Evolutionary conservation across 140 eudicot genomes (phyloP).

Genomic region (Flaveria floridana): DNA sequence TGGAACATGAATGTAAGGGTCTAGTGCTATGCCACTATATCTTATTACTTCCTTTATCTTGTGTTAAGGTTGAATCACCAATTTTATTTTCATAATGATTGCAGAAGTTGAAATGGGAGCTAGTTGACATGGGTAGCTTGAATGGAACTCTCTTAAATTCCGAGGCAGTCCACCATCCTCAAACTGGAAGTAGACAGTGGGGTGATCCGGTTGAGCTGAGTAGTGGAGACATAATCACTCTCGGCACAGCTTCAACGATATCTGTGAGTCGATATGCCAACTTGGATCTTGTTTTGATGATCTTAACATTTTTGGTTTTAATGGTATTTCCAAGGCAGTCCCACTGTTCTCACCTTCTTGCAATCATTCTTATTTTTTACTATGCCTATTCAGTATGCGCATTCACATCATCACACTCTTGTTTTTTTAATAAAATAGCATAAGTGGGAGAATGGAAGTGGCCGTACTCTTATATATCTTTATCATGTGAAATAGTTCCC

Average conservation of each 20-base stretch:
- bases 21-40: not conserved
- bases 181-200: constrained; percentile 79
- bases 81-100: constrained; percentile 22
- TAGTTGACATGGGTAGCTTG: constrained; percentile 95
- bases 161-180: constrained; percentile 55
- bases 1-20: constrained; percentile 72
- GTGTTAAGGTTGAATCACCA: constrained; percentile 18
- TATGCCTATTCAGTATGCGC: constrained; percentile 17
- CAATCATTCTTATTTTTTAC: not conserved
- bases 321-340: not conserved
- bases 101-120: constrained; percentile 94
- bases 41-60: not conserved
- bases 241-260: constrained; percentile 85
- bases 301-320: constrained; percentile 1
- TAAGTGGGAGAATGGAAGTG: constrained; percentile 16
- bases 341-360: not conserved
- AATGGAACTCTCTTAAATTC: constrained; percentile 87
- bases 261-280: constrained; percentile 44
- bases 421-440: not conserved
- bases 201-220: constrained; percentile 81
- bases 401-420: not conserved
- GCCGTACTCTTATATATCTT: not conserved
- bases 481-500: constrained; percentile 9
- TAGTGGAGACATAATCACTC: constrained; percentile 77
- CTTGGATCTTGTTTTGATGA: not conserved